phyloP scores from a whole-genome alignment of 257 asterid genomes.

The Plantago elongata region DNA sequence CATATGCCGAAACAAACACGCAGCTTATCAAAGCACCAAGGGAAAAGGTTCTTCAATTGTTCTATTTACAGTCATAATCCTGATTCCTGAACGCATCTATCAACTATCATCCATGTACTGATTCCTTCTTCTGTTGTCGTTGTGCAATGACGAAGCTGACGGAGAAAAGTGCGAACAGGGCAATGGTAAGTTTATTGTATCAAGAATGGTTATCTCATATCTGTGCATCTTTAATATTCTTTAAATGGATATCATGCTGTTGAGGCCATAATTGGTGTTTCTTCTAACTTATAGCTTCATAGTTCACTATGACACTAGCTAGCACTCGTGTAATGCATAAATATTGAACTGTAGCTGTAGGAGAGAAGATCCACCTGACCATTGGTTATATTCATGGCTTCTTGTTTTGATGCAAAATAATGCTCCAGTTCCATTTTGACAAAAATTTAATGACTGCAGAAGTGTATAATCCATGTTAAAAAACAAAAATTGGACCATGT shows the following conservation, averaged over 20 bases:
- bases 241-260: not conserved
- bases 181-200: slow-evolving; percentile 55
- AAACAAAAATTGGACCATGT: too few species aligned
- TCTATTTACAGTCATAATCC: not conserved
- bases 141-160: slow-evolving; percentile 58
- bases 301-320: not conserved
- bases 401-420: too few species aligned
- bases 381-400: not conserved
- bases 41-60: slow-evolving; percentile 45
- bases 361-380: not conserved
- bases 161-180: slow-evolving; percentile 70
- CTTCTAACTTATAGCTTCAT: not conserved
- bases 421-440: too few species aligned
- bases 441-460: too few species aligned
- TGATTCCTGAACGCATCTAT: not conserved
- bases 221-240: not conserved
- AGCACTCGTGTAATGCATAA: not conserved
- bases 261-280: not conserved
- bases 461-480: too few species aligned
- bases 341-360: not conserved
- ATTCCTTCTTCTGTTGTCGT: slow-evolving; percentile 19
- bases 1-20: slow-evolving; percentile 83
- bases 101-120: slow-evolving; percentile 16
- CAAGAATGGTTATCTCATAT: not conserved
- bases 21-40: slow-evolving; percentile 84